A percentile compares a stretch with the other conserved stretches of the same genome.
phyloP scores from a whole-genome alignment of 352 stramenopile genomes.

The Globisporangium paddicum region DNA sequence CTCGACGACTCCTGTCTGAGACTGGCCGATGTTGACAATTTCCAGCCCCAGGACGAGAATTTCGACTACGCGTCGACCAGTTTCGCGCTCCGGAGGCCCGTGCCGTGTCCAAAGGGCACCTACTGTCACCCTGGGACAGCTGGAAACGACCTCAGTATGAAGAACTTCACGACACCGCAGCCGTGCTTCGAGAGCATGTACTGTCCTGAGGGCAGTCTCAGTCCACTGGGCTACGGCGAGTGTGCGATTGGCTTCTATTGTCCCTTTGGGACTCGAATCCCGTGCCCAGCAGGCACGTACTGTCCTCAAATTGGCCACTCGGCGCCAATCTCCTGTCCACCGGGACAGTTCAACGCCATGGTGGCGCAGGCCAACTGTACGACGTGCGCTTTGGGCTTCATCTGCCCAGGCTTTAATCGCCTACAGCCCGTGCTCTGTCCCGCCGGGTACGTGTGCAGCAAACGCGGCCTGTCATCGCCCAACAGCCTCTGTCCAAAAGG shows the following conservation, averaged over 20 bases:
- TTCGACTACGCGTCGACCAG: slow-evolving; percentile 83
- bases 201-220: slow-evolving; percentile 86
- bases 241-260: slow-evolving; percentile 92
- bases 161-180: slow-evolving; percentile 88
- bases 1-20: slow-evolving; percentile 89
- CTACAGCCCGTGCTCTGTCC: slow-evolving; percentile 90
- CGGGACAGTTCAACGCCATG: slow-evolving; percentile 93
- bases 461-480: slow-evolving; percentile 69
- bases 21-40: slow-evolving; percentile 78
- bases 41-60: slow-evolving; percentile 60
- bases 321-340: slow-evolving; percentile 87
- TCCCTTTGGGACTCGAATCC: slow-evolving; percentile 79
- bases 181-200: slow-evolving; percentile 89
- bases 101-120: slow-evolving; percentile 82
- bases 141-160: slow-evolving; percentile 66
- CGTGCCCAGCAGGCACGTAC: slow-evolving; percentile 90
- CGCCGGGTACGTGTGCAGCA: slow-evolving; percentile 91
- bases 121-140: slow-evolving; percentile 90
- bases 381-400: slow-evolving; percentile 88
- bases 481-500: slow-evolving; percentile 93
- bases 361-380: slow-evolving; percentile 87
- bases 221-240: slow-evolving; percentile 75
- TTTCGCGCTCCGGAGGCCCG: slow-evolving; percentile 77
- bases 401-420: slow-evolving; percentile 92
- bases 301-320: slow-evolving; percentile 84